Evolutionary conservation across 2,329 filamentous ascomycete genomes (phyloP), one percentile per base, ranked within the genome.

Genomic region (Diplodia seriata): DNA sequence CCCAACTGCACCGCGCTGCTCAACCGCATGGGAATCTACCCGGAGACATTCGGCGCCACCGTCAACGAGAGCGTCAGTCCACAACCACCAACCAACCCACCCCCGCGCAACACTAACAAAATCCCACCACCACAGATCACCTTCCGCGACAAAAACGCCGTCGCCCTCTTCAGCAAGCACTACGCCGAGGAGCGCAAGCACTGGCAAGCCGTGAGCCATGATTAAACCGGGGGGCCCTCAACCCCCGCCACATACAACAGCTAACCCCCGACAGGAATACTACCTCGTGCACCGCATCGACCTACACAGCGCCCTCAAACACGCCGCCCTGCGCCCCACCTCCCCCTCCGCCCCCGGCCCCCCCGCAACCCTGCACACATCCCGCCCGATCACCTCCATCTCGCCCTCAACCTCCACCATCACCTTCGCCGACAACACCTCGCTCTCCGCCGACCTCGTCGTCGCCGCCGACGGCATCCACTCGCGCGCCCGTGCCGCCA

Each of bases 1-100:
- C 87, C 89, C 0, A 91, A 90, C 71, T 79, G 83, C 2, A 88
- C 89, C 74, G 85, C 86, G 0, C 75, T 90, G 2, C 77, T 90
- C 4, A 75, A 76, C 12, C 76, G 81, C 38, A 74, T 85, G 59
- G 82, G 83, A 0, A 70, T 85, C 1, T 74, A 76, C 59, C 77
- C 80, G 0, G 78, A 81, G 66, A 73, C 74, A 0, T 78, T 78
- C 51, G 81, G 81, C 1, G 79, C 82, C 8, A 73, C 56, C 0
- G 23, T 43, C 3, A 20, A 31, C n/a, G 36, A 65, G 36, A 65
- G 62, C 5, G 62, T 65, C 11, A 43, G 62, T 14, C n/a, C 3
- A 4, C 31, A 12, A 9, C 11, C 14, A 8, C n/a, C 31, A 14
- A n/a, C 55, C 3, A 8, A 9, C 29, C 2, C 26, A 0, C 26